Base-by-base conservation (phyloP, 345 rosid species). In the Anastatica hierochuntica region DNA sequence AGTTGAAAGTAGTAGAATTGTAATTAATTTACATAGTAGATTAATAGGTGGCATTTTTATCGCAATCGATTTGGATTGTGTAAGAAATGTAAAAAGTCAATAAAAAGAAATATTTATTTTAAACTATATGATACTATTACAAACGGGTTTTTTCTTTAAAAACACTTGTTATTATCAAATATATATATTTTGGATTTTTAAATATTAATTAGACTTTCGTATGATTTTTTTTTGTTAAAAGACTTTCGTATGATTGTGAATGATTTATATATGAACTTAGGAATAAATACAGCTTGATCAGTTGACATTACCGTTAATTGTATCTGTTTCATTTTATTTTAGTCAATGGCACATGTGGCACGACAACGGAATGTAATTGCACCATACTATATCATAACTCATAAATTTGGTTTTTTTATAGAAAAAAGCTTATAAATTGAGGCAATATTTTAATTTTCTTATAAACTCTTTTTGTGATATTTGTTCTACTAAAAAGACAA, bases 351-450 rank as follows among this genome's bases (percentile, higher is more conserved):
- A 66, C 64, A 66, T 66, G 59, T 27, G 12, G 59, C 19, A 21
- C 54, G 50, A 44, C 64, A 51, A 43, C 70, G 64, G 24, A 21
- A 43, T 42, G 42, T 65, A 49, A 58, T 58, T 51, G 53, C 48
- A 51, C 38, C 11, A 39, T 36, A 41, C n/a, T n/a, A n/a, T n/a
- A n/a, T n/a, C n/a, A n/a, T n/a, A n/a, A n/a, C n/a, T n/a, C n/a
- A n/a, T n/a, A n/a, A n/a, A n/a, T n/a, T n/a, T n/a, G n/a, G n/a
- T n/a, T n/a, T n/a, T n/a, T n/a, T n/a, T n/a, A n/a, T n/a, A n/a
- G n/a, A n/a, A n/a, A n/a, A n/a, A n/a, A 31, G 49, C 50, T 64
- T 31, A 55, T 42, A 16, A 33, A 5, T 56, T 49, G 45, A 41
- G 30, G 16, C 21, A 64, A 10, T 33, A 16, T 41, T 64, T 41